phyloP scores from a whole-genome alignment of 2,329 filamentous ascomycete species.

The Colletotrichum viniferum region DNA sequence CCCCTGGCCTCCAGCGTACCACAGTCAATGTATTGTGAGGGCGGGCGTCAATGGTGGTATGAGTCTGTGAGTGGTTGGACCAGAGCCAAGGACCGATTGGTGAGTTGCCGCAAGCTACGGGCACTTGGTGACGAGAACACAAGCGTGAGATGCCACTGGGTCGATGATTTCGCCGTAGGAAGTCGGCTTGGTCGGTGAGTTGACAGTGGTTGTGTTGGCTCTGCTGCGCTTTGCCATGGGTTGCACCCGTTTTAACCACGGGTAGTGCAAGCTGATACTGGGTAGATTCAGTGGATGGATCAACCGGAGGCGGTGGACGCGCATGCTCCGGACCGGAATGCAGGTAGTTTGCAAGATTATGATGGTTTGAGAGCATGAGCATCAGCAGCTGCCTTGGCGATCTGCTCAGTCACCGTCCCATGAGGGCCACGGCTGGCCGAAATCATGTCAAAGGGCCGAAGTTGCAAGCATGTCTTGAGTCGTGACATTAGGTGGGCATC shows the following conservation, averaged over 20 bases:
- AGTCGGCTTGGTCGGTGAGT: neutral
- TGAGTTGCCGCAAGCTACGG: neutral
- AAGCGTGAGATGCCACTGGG: neutral
- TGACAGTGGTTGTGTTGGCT: neutral
- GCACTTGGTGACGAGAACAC: neutral
- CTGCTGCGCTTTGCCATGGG: neutral
- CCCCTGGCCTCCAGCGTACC: neutral
- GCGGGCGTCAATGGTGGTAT: neutral
- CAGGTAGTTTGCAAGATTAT: conserved; percentile 1
- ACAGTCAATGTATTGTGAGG: neutral
- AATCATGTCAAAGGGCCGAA: neutral
- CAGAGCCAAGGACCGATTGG: neutral
- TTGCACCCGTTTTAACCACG: neutral
- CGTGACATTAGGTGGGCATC: neutral
- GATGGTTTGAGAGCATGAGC: neutral
- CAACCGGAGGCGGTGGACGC: conserved; percentile 1
- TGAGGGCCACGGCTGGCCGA: neutral
- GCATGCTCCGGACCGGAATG: neutral
- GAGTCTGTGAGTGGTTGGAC: neutral
- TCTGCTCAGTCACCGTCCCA: neutral
- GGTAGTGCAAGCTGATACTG: neutral
- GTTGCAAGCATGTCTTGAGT: conserved; percentile 6
- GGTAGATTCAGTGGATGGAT: neutral
- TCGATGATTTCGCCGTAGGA: neutral
- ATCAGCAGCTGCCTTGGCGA: neutral